Conservation (phyloP, 2,329 filamentous ascomycete genomes). For the Diaporthe sp. region DNA sequence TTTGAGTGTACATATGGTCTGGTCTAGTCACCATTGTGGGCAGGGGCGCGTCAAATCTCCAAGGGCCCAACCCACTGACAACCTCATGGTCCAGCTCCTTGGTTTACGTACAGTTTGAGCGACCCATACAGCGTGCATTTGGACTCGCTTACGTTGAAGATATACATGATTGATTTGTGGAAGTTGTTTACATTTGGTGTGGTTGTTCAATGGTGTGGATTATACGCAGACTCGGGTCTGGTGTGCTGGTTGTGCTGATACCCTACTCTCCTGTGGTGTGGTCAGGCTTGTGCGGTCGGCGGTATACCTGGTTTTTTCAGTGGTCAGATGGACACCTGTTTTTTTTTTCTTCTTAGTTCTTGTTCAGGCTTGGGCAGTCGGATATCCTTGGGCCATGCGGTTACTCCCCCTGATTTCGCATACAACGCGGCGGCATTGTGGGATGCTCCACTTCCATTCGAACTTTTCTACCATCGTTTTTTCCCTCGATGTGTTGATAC, state of each 20-base stretch:
- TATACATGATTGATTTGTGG: slow-evolving; percentile 29
- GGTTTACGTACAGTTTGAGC: slow-evolving; percentile 12
- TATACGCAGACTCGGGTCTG: slow-evolving; percentile 28
- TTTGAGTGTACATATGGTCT: slow-evolving; percentile 29
- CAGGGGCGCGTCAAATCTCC: not conserved
- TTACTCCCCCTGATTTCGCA: slow-evolving; percentile 34
- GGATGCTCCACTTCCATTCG: slow-evolving; percentile 36
- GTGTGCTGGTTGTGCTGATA: slow-evolving; percentile 38
- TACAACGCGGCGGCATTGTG: slow-evolving; percentile 34
- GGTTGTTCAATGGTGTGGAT: not conserved
- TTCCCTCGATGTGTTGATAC: slow-evolving; percentile 37
- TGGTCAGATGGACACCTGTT: slow-evolving; percentile 4
- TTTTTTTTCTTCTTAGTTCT: slow-evolving; percentile 35
- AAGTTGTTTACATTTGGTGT: slow-evolving; percentile 1
- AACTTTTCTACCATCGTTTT: slow-evolving; percentile 39
- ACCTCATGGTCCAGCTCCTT: slow-evolving; percentile 2
- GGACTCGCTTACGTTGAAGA: slow-evolving; percentile 22
- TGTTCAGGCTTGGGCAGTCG: slow-evolving; percentile 30
- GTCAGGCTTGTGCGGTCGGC: slow-evolving; percentile 29
- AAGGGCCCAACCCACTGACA: not conserved
- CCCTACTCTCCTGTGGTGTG: slow-evolving; percentile 35
- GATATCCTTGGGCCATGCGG: slow-evolving; percentile 39
- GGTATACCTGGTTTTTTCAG: slow-evolving; percentile 42
- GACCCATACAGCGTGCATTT: slow-evolving; percentile 16
- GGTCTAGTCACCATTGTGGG: slow-evolving; percentile 20